Evolutionary conservation across 768 basidiomycete species (phyloP), one percentile per base, ranked within the genome.

Genomic region (Serendipita indica): DNA sequence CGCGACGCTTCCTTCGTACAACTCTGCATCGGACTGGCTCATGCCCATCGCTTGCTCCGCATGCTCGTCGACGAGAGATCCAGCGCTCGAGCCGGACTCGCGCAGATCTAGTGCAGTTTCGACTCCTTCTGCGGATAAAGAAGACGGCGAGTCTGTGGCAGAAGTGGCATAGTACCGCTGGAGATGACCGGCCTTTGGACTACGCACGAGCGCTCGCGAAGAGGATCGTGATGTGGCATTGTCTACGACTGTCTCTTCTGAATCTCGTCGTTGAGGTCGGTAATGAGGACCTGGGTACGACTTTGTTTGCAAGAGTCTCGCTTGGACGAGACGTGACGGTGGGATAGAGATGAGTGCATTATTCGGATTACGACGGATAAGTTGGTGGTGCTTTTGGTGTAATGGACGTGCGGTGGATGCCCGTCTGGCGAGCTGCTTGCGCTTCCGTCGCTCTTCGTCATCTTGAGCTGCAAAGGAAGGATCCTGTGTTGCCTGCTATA

Each of bases 401-500:
- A n/a, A n/a, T 1, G 41, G 41, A 18, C 41, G 41, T 18, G 27
- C 18, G 4, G 41, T 43, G 4, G n/a, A n/a, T n/a, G 41, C 41
- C 16, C 27, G 18, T 43, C 41, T 5, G 27, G 41, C 41, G 27
- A 5, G 7, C 27, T 43, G 41, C 16, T 5, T n/a, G 27, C 41
- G 41, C 80, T 20, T 65, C 68, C 22, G 87, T 86, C 60, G 89
- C 84, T 37, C 72, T 68, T 63, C 79, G 74, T 27, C 64, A 1
- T 71, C 64, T 13, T 72, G 72, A 1, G 78, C 73, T 5, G 79
- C 74, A 1, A 80, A 72, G 1, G 79, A 72, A 63, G 83, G 84
- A 10, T 82, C 85, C 57, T 88, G 86, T 1, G 84, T 83, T 18
- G 86, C 76, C 54, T 84, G 76, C 49, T 88, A 79, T 7, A 81